phyloP scores from a whole-genome alignment of 2,329 filamentous ascomycete genomes.

The Penicillium sp. region DNA sequence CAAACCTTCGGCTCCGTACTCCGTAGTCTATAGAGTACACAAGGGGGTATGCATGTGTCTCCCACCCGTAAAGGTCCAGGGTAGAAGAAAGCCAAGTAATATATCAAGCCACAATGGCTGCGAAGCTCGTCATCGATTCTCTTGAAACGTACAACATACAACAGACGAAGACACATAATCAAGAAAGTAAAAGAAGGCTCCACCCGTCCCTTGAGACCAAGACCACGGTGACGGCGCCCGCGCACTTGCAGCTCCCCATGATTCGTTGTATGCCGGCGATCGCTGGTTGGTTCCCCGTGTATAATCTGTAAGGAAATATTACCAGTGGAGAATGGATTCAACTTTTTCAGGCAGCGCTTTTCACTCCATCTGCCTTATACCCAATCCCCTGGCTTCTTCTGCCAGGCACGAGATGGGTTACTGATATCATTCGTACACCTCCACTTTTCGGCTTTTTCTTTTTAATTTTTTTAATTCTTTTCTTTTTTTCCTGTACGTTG shows the following conservation, averaged over 20 bases:
- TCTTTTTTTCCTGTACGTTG: not conserved
- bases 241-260: slow-evolving; percentile 24
- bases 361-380: not conserved
- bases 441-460: not conserved
- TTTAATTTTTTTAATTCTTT: not conserved
- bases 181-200: slow-evolving; percentile 8
- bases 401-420: not conserved
- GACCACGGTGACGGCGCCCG: slow-evolving; percentile 25
- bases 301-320: not conserved
- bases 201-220: slow-evolving; percentile 26
- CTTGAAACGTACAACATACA: no score
- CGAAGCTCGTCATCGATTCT: no score
- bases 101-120: not conserved
- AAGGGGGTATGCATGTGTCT: not conserved
- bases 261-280: slow-evolving; percentile 20
- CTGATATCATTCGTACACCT: not conserved
- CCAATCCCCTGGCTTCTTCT: not conserved
- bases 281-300: slow-evolving; percentile 15
- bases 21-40: not conserved
- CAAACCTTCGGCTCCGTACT: not conserved
- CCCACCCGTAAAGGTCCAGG: not conserved
- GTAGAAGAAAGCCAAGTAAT: not conserved
- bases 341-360: slow-evolving; percentile 1
- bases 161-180: not conserved
- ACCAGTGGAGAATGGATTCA: slow-evolving; percentile 5